Conservation (phyloP, 352 stramenopile species). For the Phytophthora cryptogea region DNA sequence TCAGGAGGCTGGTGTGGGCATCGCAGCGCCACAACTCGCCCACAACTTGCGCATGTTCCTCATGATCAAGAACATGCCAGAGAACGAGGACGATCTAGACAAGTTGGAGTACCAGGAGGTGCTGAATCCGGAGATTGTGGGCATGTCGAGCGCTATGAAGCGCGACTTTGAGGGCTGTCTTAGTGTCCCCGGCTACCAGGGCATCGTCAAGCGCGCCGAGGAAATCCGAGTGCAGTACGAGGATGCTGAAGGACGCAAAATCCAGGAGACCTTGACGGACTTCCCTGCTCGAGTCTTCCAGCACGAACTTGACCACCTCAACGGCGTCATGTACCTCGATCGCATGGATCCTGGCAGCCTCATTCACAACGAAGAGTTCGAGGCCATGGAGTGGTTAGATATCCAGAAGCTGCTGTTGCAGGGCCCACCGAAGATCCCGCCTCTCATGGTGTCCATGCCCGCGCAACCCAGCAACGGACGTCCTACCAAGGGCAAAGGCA, state of each 20-base stretch:
- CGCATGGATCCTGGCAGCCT: slow-evolving; percentile 67
- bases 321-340: slow-evolving; percentile 80
- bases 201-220: slow-evolving; percentile 61
- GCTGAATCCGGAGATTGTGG: slow-evolving; percentile 78
- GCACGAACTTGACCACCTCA: slow-evolving; percentile 82
- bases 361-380: slow-evolving; percentile 87
- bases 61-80: slow-evolving; percentile 73
- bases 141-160: slow-evolving; percentile 47
- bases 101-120: slow-evolving; percentile 73
- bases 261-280: slow-evolving; percentile 64
- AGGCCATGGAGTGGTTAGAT: slow-evolving; percentile 60
- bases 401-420: slow-evolving; percentile 65
- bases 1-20: slow-evolving; percentile 68
- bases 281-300: slow-evolving; percentile 87
- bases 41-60: slow-evolving; percentile 84
- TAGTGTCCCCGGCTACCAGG: slow-evolving; percentile 82
- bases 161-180: slow-evolving; percentile 88
- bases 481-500: slow-evolving; percentile 27
- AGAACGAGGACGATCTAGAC: slow-evolving; percentile 58
- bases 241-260: slow-evolving; percentile 49
- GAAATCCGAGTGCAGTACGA: slow-evolving; percentile 74
- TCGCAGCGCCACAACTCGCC: slow-evolving; percentile 76
- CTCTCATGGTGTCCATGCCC: slow-evolving; percentile 27
- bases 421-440: slow-evolving; percentile 26
- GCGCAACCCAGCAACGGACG: slow-evolving; percentile 6